Percentiles rank a stretch among this genome's conserved stretches.
Evolutionary conservation across 106 monocot genomes (phyloP).

Genomic region (Dioscorea zingiberensis): DNA sequence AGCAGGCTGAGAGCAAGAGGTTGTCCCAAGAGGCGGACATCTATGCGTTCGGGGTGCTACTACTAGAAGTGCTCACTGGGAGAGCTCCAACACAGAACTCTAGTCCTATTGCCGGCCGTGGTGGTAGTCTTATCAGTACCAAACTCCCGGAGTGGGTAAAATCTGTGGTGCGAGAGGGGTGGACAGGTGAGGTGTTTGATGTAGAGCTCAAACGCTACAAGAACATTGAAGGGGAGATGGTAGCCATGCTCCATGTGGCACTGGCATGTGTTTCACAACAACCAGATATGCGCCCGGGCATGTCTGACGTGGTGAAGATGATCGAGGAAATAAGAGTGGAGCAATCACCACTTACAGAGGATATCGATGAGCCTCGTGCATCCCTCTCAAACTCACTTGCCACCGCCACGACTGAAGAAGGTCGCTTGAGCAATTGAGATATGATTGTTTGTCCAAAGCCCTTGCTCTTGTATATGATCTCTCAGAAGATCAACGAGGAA

Average conservation of each 20-base stretch:
- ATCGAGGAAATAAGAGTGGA: conserved; percentile 39
- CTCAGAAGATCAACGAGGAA: too few relatives aligned
- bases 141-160: conserved; percentile 39
- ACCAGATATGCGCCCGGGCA: conserved; percentile 40
- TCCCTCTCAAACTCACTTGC: conserved; percentile 13
- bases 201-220: conserved; percentile 45
- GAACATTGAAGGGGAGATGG: conserved; percentile 59
- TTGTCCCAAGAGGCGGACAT: conserved; percentile 66
- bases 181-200: conserved; percentile 56
- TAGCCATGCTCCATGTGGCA: conserved; percentile 48
- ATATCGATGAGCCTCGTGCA: conserved; percentile 1
- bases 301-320: conserved; percentile 50
- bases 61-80: conserved; percentile 58
- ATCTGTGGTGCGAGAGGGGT: conserved; percentile 51
- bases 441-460: background rate
- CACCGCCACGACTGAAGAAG: conserved; percentile 22
- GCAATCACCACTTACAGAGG: conserved; percentile 21
- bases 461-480: too few relatives aligned
- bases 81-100: conserved; percentile 19
- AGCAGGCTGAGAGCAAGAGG: conserved; percentile 26
- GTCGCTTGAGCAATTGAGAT: conserved; percentile 13
- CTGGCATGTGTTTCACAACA: conserved; percentile 32
- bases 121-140: background rate
- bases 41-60: conserved; percentile 54
- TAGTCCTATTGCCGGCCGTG: background rate